Evolutionary conservation across 2,329 filamentous ascomycete genomes (phyloP), one percentile per base, ranked within the genome.

Genomic region (Penicillium hordei): DNA sequence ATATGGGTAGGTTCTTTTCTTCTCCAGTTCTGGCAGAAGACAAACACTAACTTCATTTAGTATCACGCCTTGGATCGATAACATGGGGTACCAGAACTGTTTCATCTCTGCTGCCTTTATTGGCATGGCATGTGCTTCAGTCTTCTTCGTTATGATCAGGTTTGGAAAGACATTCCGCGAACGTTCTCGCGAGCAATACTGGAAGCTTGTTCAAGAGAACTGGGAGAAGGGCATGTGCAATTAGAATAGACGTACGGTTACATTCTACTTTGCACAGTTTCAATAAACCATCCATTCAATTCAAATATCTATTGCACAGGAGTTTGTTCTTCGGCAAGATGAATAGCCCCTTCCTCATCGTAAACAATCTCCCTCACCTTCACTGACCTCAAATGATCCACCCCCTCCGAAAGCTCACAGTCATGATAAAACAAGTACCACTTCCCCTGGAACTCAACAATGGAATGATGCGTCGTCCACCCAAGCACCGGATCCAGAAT

Each of bases 361-460:
- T 91, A 90, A 40, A 87, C 85, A 59, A 92, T 86, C 80, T 92
- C 89, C 76, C 84, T 83, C 58, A 88, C 84, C 81, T 91, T 91
- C 39, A 91, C 89, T 63, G 83, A 86, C 59, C 89, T 78, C 74
- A 93, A 70, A 71, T 93, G 89, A 68, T 88, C 85, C 52, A 89
- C 84, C 0, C 88, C 88, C 17, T 81, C 79, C 53, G 86, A 89
- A 55, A 91, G 71, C 69, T 85, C 83, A 59, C 86, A 86, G 75
- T 92, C 89, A 70, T 92, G 89, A 71, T 91, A 86, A 72, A 92
- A 92, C 56, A 93, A 71, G 74, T 85, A 92, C 84, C 89, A 91
- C 62, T 81, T 83, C 4, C 83, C 87, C 73, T 84, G 72, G 68
- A 89, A 90, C 78, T 91, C 88, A 10, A 88, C 87, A 64, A 93